A percentile compares a stretch with the other conserved stretches of the same genome.
Conservation (phyloP, 306 rosid genomes). For the Lathyrus tuberosus region DNA sequence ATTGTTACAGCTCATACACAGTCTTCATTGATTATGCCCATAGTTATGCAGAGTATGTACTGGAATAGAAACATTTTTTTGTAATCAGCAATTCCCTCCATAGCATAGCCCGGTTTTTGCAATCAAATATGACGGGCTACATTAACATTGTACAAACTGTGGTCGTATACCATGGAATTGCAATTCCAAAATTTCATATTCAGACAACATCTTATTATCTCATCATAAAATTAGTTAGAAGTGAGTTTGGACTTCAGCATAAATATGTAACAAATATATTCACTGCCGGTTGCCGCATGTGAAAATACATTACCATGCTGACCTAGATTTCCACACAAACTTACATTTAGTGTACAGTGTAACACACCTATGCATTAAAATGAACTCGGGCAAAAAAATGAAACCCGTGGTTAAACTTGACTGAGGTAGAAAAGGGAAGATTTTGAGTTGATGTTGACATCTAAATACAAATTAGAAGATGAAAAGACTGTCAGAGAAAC, state of each 20-base stretch:
- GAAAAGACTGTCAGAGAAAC: not conserved
- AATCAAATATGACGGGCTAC: not conserved
- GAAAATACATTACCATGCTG: not conserved
- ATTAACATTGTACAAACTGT: not conserved
- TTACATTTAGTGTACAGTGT: not conserved
- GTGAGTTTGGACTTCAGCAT: not conserved
- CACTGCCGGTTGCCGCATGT: not conserved
- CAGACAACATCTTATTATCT: not conserved
- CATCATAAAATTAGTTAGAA: not conserved
- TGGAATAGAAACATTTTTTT: conserved; percentile 2
- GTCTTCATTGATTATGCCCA: not conserved
- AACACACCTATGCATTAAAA: conserved; percentile 1
- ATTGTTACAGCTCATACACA: not conserved
- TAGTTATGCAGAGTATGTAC: not conserved
- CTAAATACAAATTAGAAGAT: not conserved
- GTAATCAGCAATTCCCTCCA: not conserved
- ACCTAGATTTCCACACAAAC: not conserved
- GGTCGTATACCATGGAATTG: not conserved
- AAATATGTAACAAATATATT: not conserved
- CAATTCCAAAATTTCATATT: not conserved
- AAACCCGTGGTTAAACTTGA: not conserved
- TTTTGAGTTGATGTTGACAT: not conserved
- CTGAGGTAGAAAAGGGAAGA: not conserved
- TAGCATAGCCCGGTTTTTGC: not conserved
- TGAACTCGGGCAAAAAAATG: not conserved